Conservation (phyloP, 2,329 filamentous ascomycete species). For the Aspergillus nomiae region DNA sequence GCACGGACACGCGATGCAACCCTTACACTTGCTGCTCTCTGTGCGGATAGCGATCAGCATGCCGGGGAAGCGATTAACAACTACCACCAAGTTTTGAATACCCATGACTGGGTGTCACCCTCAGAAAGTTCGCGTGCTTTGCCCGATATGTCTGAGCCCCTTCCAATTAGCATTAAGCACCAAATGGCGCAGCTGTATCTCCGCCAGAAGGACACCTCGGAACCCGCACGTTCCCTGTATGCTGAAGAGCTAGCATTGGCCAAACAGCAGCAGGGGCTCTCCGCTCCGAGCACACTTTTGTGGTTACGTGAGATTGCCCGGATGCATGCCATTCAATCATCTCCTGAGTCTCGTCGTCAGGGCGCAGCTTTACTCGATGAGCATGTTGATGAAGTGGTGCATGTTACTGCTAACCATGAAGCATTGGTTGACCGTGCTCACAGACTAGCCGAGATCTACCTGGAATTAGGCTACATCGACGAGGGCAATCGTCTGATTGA, state of each 20-base stretch:
- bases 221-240: conserved; percentile 42
- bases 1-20: conserved; percentile 42
- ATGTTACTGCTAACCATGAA: conserved; percentile 44
- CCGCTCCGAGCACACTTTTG: conserved; percentile 48
- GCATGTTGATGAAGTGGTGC: conserved; percentile 46
- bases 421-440: conserved; percentile 50
- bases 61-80: conserved; percentile 48
- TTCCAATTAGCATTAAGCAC: conserved; percentile 51
- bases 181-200: conserved; percentile 53
- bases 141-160: conserved; percentile 38
- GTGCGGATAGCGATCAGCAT: conserved; percentile 48
- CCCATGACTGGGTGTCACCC: conserved; percentile 39
- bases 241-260: conserved; percentile 48
- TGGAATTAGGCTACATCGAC: conserved; percentile 44
- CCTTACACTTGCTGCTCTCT: conserved; percentile 47
- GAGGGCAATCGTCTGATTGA: conserved; percentile 47
- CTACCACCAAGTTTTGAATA: conserved; percentile 51
- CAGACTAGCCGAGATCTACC: conserved; percentile 50
- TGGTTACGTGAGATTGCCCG: conserved; percentile 49
- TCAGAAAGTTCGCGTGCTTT: conserved; percentile 29
- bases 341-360: conserved; percentile 40
- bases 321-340: conserved; percentile 44
- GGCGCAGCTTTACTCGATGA: conserved; percentile 44
- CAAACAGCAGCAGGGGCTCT: conserved; percentile 49
- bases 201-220: conserved; percentile 40